phyloP scores from a whole-genome alignment of 305 asterid genomes.

The Euphrasia arctica region DNA sequence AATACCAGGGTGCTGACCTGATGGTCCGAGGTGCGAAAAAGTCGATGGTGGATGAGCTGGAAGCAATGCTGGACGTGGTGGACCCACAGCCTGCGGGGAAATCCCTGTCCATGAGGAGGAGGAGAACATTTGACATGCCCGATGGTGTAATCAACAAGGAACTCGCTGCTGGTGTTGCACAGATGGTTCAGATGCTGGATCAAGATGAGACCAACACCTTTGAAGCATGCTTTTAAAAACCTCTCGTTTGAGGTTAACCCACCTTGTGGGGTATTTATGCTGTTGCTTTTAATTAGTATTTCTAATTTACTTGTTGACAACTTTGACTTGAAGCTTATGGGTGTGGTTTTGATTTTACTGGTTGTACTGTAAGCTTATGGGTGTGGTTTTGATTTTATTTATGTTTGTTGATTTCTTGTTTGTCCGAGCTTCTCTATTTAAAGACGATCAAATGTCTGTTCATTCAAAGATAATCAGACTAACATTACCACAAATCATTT shows the following conservation, averaged over 20 bases:
- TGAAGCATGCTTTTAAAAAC: slow-evolving; percentile 38
- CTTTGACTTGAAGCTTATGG: too few species aligned
- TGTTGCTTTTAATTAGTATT: neutral
- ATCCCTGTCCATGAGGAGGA: slow-evolving; percentile 55
- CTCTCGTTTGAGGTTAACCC: neutral
- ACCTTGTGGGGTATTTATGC: too few species aligned
- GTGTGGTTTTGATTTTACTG: too few species aligned
- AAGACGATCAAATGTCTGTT: too few species aligned
- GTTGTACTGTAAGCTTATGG: too few species aligned
- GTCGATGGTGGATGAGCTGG: slow-evolving; percentile 88
- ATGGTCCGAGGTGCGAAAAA: slow-evolving; percentile 79
- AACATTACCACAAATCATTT: too few species aligned
- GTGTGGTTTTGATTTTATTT: too few species aligned
- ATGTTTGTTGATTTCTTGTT: too few species aligned
- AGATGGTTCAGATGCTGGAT: slow-evolving; percentile 80
- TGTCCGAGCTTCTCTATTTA: too few species aligned
- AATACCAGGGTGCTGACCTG: slow-evolving; percentile 63
- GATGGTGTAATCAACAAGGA: slow-evolving; percentile 68
- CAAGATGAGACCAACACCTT: slow-evolving; percentile 40
- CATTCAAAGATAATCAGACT: too few species aligned
- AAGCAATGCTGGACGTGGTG: slow-evolving; percentile 91
- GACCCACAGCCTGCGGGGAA: slow-evolving; percentile 79
- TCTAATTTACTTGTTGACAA: neutral
- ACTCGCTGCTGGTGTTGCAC: slow-evolving; percentile 86
- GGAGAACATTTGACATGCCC: slow-evolving; percentile 97